A percentile compares a stretch with the other conserved stretches of the same genome.
phyloP scores from a whole-genome alignment of 306 rosid species.

The Vicia villosa region DNA sequence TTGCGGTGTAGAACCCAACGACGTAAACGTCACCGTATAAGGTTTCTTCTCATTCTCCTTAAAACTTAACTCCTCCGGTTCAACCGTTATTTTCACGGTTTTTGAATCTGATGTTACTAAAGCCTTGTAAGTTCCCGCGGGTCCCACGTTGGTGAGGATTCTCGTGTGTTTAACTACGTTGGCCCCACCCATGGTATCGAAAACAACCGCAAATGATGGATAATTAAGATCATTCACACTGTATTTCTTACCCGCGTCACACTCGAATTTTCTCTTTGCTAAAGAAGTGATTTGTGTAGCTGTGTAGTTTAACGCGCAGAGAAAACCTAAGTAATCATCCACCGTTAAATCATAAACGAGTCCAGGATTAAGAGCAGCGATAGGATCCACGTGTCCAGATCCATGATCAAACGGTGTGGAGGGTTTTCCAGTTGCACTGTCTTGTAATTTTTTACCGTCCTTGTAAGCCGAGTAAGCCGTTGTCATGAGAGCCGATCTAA shows the following conservation, averaged over 20 bases:
- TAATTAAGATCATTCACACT: constrained; percentile 76
- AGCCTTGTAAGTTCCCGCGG: constrained; percentile 68
- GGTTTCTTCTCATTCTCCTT: constrained; percentile 64
- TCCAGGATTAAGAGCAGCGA: constrained; percentile 73
- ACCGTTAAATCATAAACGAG: constrained; percentile 70
- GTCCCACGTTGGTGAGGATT: constrained; percentile 73
- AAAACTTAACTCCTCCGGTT: constrained; percentile 67
- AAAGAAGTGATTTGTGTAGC: constrained; percentile 42
- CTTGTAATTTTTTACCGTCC: constrained; percentile 53
- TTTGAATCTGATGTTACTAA: constrained; percentile 46
- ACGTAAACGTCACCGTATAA: constrained; percentile 57
- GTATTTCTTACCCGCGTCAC: constrained; percentile 58
- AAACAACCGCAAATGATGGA: constrained; percentile 78
- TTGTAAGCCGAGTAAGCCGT: constrained; percentile 81
- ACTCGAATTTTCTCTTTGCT: constrained; percentile 60
- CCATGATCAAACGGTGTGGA: constrained; percentile 93
- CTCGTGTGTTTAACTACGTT: constrained; percentile 56
- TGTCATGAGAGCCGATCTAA: constrained; percentile 89
- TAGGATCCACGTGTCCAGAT: constrained; percentile 85
- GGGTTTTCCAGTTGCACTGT: constrained; percentile 62
- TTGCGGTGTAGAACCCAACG: constrained; percentile 37
- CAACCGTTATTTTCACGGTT: constrained; percentile 62
- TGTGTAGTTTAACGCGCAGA: constrained; percentile 74
- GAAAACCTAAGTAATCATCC: constrained; percentile 66
- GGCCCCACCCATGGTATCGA: constrained; percentile 40